These are phyloP conservation scores for Phytophthora kernoviae DNA, from an alignment of 352 stramenopile species.

Conservation along the genomic window DNA sequence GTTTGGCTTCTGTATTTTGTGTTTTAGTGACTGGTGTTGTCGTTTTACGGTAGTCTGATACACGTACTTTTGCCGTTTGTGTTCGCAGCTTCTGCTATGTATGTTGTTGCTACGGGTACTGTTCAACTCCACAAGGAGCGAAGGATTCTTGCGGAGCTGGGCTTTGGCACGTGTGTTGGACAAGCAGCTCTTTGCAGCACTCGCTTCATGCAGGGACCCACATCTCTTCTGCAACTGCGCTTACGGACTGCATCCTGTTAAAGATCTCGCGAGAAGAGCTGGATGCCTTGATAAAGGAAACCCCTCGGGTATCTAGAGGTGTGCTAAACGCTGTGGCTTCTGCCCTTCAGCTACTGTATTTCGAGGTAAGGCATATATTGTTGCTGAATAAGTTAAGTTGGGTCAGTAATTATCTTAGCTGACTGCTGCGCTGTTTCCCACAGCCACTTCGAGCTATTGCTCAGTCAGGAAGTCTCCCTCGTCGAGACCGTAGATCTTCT, in stretches of 20 bases:
- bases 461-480: conserved; percentile 66
- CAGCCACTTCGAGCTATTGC: conserved; percentile 69
- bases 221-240: conserved; percentile 73
- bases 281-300: conserved; percentile 77
- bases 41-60: background rate
- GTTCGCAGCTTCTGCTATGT: conserved; percentile 75
- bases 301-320: conserved; percentile 66
- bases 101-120: conserved; percentile 66
- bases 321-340: conserved; percentile 84
- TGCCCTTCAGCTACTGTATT: conserved; percentile 76
- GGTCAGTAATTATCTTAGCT: background rate
- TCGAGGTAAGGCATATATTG: conserved; percentile 50
- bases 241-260: conserved; percentile 72
- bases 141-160: conserved; percentile 64
- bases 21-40: background rate
- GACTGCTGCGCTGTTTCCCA: background rate
- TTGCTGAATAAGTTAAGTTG: background rate
- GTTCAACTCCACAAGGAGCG: conserved; percentile 84
- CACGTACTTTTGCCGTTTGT: background rate
- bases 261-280: conserved; percentile 72
- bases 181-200: conserved; percentile 76
- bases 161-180: conserved; percentile 75
- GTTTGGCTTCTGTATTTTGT: background rate
- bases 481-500: conserved; percentile 49
- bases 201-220: conserved; percentile 70